Evolutionary conservation across 1,284 basidiomycete species (phyloP), one percentile per base, ranked within the genome.

Genomic region (Bjerkandera adusta): DNA sequence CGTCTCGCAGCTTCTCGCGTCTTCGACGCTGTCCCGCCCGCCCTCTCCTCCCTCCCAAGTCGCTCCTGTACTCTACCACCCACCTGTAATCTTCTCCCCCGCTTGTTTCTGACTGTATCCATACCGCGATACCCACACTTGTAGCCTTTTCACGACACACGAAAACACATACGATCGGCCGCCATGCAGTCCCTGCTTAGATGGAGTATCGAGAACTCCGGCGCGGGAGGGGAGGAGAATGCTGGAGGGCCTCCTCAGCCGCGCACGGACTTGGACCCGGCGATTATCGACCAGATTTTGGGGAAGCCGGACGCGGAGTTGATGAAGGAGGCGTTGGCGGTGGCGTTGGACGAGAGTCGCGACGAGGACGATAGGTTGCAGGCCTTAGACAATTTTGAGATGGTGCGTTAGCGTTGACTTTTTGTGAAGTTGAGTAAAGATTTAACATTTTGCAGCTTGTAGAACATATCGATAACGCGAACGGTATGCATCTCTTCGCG

Each of bases 381-480:
- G 15, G 94, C 96, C 0, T 72, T 98, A 57, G 96, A 99, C 68
- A 83, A 98, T 64, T 78, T 98, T 45, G 97, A 99, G 69, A 93
- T 98, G 93, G 92, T 92, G 46, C 45, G 73, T 64, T 15, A n/a
- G 32, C 18, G 34, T 34, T 15, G 5, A 27, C 22, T 34, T 21
- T 27, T n/a, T n/a, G n/a, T n/a, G n/a, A n/a, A n/a, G n/a, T n/a
- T n/a, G n/a, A n/a, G n/a, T n/a, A 13, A n/a, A 5, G 30, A 20
- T 26, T 36, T 35, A 55, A 2, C 20, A 33, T 16, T 38, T 39
- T 47, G 13, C 57, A 93, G 92, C 74, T 98, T 21, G 79, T 97
- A 54, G 94, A 98, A 65, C 79, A 83, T 37, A 92, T 99, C 48
- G 96, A 99, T 62, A 99, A 99, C 65, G 95, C 96, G 2, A 97